A percentile compares a stretch with the other conserved stretches of the same genome.
Evolutionary conservation across 495 filamentous ascomycete species (phyloP).

Genomic region (Aspergillus cristatus): DNA sequence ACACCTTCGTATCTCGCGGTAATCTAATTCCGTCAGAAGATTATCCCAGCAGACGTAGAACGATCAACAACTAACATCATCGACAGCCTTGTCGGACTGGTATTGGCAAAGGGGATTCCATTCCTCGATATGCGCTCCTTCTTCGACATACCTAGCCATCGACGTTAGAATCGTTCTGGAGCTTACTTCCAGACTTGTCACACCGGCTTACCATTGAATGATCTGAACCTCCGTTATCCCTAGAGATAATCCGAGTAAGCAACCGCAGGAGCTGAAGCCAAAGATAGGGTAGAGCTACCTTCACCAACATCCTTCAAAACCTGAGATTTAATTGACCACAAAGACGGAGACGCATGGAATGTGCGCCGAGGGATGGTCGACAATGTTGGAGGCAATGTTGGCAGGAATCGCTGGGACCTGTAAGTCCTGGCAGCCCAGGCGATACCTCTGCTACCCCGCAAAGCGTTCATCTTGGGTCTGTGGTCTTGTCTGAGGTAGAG

Average conservation of each 20-base stretch:
- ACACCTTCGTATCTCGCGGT: slow-evolving; percentile 91
- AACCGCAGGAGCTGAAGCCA: slow-evolving; percentile 4
- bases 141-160: too few relatives aligned
- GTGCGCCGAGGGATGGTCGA: slow-evolving; percentile 20
- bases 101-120: slow-evolving; percentile 98
- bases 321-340: slow-evolving; percentile 70
- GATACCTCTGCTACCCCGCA: slow-evolving; percentile 21
- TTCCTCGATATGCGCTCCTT: slow-evolving; percentile 90
- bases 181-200: too few relatives aligned
- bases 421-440: slow-evolving; percentile 16
- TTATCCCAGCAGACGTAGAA: background rate
- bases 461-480: slow-evolving; percentile 23
- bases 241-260: slow-evolving; percentile 22
- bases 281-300: slow-evolving; percentile 43
- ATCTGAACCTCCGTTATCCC: slow-evolving; percentile 97
- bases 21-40: slow-evolving; percentile 45
- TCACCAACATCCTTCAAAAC: slow-evolving; percentile 94
- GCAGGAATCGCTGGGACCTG: slow-evolving; percentile 21
- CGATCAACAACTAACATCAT: slow-evolving; percentile 50
- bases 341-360: slow-evolving; percentile 53
- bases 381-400: slow-evolving; percentile 17
- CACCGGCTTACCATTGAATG: slow-evolving; percentile 99
- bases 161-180: too few relatives aligned
- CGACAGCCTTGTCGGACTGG: slow-evolving; percentile 96
- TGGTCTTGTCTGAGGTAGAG: slow-evolving; percentile 2